Conservation (phyloP, 2,329 filamentous ascomycete genomes). For the Neofusicoccum umdonicola region DNA sequence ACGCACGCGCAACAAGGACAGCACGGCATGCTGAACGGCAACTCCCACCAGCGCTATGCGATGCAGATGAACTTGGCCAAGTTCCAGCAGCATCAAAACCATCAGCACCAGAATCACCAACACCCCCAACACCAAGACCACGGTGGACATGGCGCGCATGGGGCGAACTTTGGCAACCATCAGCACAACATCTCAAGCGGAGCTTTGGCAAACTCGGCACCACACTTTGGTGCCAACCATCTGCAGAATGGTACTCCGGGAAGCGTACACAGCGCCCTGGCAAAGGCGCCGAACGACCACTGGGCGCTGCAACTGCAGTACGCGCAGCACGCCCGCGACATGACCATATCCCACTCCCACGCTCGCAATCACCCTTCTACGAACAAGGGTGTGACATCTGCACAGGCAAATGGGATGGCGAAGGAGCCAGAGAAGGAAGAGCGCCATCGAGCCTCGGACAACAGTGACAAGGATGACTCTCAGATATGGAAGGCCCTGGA, state of each 20-base stretch:
- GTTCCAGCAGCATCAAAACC: conserved; percentile 62
- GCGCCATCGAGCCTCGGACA: conserved; percentile 64
- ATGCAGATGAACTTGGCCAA: conserved; percentile 64
- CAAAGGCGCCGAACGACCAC: conserved; percentile 64
- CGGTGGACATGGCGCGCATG: conserved; percentile 50
- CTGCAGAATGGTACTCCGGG: conserved; percentile 59
- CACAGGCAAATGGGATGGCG: conserved; percentile 50
- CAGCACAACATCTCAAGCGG: conserved; percentile 60
- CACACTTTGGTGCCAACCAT: conserved; percentile 59
- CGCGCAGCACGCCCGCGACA: conserved; percentile 70
- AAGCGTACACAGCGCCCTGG: conserved; percentile 55
- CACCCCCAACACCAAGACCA: conserved; percentile 63
- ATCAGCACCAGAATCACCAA: conserved; percentile 51
- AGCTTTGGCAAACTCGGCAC: conserved; percentile 63
- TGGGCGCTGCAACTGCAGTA: conserved; percentile 86
- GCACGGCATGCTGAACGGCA: conserved; percentile 73
- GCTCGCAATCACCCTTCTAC: conserved; percentile 68
- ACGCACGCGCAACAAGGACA: conserved; percentile 65
- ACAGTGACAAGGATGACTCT: conserved; percentile 40
- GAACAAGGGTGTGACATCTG: conserved; percentile 63
- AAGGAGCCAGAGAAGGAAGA: conserved; percentile 54
- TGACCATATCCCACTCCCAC: conserved; percentile 71
- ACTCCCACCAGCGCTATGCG: conserved; percentile 56
- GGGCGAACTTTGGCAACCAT: conserved; percentile 52
- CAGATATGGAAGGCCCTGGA: conserved; percentile 94